phyloP scores from a whole-genome alignment of 345 rosid genomes.

The Gossypium herbaceum region DNA sequence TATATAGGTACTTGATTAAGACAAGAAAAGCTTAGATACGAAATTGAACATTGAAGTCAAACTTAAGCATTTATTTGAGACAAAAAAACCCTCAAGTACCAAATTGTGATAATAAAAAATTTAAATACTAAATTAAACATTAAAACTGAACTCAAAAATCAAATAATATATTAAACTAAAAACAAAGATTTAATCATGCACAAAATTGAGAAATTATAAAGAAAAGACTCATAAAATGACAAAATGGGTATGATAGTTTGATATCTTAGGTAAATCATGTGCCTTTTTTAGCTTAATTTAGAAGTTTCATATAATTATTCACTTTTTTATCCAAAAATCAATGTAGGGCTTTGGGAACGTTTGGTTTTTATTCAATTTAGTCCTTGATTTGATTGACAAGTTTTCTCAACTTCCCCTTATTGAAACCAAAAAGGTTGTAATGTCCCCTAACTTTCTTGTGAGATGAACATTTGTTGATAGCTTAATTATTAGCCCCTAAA shows the following conservation, averaged over 20 bases:
- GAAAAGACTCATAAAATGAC: slow-evolving; percentile 13
- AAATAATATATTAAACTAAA: too few relatives aligned
- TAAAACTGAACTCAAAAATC: too few relatives aligned
- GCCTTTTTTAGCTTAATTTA: neutral
- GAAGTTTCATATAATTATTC: slow-evolving; percentile 12
- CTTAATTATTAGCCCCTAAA: slow-evolving; percentile 27
- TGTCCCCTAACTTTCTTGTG: slow-evolving; percentile 12
- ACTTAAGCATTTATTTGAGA: too few relatives aligned
- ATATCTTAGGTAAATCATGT: neutral
- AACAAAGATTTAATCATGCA: too few relatives aligned
- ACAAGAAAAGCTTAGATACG: too few relatives aligned
- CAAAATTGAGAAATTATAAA: neutral
- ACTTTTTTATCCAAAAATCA: slow-evolving; percentile 9
- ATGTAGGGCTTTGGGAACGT: neutral
- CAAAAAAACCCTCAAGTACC: too few relatives aligned
- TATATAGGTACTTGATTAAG: too few relatives aligned
- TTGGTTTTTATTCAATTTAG: neutral
- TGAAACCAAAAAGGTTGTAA: slow-evolving; percentile 15
- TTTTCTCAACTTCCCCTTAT: slow-evolving; percentile 5
- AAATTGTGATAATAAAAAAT: too few relatives aligned
- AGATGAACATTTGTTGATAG: slow-evolving; percentile 19
- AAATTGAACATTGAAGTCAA: too few relatives aligned
- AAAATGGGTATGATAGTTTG: neutral
- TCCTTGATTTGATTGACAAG: slow-evolving; percentile 16
- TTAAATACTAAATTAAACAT: too few relatives aligned